Base-by-base conservation (phyloP, 345 rosid genomes). In the Gossypium mustelinum region DNA sequence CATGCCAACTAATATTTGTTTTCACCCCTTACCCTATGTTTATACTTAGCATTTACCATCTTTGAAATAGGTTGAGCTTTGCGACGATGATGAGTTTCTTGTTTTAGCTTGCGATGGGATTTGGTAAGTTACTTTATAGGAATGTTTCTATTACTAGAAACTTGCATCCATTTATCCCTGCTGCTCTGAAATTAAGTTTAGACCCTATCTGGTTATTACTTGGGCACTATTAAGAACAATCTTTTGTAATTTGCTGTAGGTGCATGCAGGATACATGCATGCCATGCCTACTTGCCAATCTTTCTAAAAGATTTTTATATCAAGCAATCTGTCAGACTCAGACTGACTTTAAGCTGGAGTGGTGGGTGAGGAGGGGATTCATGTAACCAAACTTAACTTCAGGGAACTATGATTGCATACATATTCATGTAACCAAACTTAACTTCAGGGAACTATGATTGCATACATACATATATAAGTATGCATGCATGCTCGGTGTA, bases 11-110 rank as follows among this genome's bases (percentile, higher is more conserved):
- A 3, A 9, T 56, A 20, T 56, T 56, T 12, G 24, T 20, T 18
- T 56, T 2, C 27, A 2, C 24, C 60, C 27, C 11, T 52, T 52
- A 4, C 20, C 20, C 56, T 52, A 3, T 52, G 56, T 56, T 56
- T 56, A 20, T 56, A 56, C 24, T 56, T 9, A 7, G 60, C 3
- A 18, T 54, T 56, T 56, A 18, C 60, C 60, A 4, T 56, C 27
- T 20, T 20, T 20, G 60, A 20, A 56, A 56, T 56, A 56, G 60
- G 60, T 56, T 20, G 60, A 56, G 96, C 60, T 56, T 2, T 56
- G 60, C 56, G 20, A 52, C 7, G 56, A 52, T 52, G 56, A 52
- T 17, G 56, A 52, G 20, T 52, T 52, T 52, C 56, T 52, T 52
- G 56, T 52, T 52, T 52, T 52, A 52, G 56, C 56, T 52, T 52